Conservation (phyloP, 1,139 yeast species). For the Candida dubliniensis region DNA sequence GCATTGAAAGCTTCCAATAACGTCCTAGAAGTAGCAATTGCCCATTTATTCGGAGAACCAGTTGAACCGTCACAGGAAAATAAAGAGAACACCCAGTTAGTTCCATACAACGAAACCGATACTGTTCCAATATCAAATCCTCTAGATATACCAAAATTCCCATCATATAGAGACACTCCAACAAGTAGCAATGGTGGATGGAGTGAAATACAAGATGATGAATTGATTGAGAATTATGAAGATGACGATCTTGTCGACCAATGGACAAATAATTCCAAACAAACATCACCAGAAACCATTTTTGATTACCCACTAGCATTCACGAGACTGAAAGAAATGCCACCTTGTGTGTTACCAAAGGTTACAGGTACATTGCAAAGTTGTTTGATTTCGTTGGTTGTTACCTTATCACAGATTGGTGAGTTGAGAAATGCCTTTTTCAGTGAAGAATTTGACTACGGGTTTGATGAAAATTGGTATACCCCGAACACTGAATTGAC, state of each 20-base stretch:
- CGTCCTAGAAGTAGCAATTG: conserved; percentile 56
- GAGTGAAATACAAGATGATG: conserved; percentile 1
- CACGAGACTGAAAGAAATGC: conserved; percentile 6
- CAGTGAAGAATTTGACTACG: conserved; percentile 17
- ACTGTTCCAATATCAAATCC: conserved; percentile 22
- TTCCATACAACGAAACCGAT: conserved; percentile 18
- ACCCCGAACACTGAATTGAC: conserved; percentile 9
- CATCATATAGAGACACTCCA: conserved; percentile 2
- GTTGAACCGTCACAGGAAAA: conserved; percentile 17
- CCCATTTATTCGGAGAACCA: conserved; percentile 48
- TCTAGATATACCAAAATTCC: conserved; percentile 16
- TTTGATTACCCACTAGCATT: conserved; percentile 8
- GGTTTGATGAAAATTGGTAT: conserved; percentile 19
- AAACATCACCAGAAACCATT: background rate
- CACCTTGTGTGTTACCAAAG: conserved; percentile 15
- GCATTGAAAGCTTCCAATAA: conserved; percentile 45
- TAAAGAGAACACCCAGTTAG: conserved; percentile 10
- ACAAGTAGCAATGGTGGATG: conserved; percentile 5
- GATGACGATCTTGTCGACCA: background rate
- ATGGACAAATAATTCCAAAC: conserved; percentile 1
- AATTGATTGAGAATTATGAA: background rate
- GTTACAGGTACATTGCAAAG: conserved; percentile 19
- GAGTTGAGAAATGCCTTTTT: conserved; percentile 18
- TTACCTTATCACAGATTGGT: conserved; percentile 26
- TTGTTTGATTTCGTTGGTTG: conserved; percentile 26